Evolutionary conservation across 306 rosid genomes (phyloP).

Genomic region (Cicer judaicum): DNA sequence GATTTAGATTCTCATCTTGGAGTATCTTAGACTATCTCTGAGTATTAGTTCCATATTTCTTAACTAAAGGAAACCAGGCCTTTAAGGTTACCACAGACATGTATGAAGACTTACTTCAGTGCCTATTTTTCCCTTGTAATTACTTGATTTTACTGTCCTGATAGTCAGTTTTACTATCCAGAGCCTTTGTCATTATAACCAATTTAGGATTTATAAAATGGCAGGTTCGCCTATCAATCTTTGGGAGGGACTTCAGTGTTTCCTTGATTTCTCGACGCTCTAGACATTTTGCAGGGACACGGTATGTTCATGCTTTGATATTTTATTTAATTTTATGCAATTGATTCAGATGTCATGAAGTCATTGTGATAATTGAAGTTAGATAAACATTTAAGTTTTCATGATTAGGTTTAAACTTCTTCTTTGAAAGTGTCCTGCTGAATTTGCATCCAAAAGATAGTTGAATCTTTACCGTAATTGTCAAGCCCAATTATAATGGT

Average conservation of each 20-base stretch:
- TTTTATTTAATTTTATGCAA: constrained; percentile 14
- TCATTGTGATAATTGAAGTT: constrained; percentile 17
- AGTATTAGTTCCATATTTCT: not conserved
- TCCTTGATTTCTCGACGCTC: constrained; percentile 91
- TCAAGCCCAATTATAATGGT: constrained; percentile 17
- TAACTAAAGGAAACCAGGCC: constrained; percentile 2
- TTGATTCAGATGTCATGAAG: constrained; percentile 36
- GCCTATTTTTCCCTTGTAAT: not conserved
- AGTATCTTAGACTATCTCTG: not conserved
- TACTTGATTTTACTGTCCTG: constrained; percentile 32
- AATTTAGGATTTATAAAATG: constrained; percentile 37
- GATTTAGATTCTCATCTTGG: not conserved
- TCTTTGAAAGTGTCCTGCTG: constrained; percentile 25
- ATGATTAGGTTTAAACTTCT: constrained; percentile 22
- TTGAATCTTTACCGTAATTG: not conserved
- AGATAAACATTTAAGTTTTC: not conserved
- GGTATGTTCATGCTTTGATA: constrained; percentile 55
- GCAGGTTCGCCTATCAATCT: constrained; percentile 86
- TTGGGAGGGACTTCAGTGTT: constrained; percentile 90
- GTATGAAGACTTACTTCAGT: not conserved
- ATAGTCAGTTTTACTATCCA: constrained; percentile 19
- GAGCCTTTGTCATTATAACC: constrained; percentile 18
- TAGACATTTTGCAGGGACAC: constrained; percentile 98
- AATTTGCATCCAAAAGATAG: constrained; percentile 11
- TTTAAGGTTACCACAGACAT: not conserved